Conservation (phyloP, 2,329 filamentous ascomycete genomes). For the Aspergillus quadricinctus region DNA sequence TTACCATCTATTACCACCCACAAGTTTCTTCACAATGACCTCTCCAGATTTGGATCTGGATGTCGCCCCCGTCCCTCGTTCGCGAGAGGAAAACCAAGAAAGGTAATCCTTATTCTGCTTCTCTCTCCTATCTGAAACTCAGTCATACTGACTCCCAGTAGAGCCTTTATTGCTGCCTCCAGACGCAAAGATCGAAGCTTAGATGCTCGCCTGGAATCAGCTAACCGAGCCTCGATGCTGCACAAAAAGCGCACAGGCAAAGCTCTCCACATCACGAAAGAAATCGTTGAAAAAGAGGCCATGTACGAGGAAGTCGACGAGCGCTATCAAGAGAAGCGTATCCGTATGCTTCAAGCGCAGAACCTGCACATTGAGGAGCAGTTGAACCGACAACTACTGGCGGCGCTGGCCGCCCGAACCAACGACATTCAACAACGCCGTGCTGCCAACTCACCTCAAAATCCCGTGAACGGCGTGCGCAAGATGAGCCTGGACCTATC, state of each 20-base stretch:
- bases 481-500: conserved; percentile 37
- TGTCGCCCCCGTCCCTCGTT: conserved; percentile 30
- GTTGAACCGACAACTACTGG: conserved; percentile 34
- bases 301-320: conserved; percentile 97
- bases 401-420: conserved; percentile 26
- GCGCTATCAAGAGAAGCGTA: conserved; percentile 48
- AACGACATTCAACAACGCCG: conserved; percentile 24
- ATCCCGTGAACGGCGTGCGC: conserved; percentile 24
- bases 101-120: conserved; percentile 26
- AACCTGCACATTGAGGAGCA: conserved; percentile 35
- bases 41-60: conserved; percentile 29
- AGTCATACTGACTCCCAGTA: conserved; percentile 26
- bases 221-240: conserved; percentile 80
- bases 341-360: conserved; percentile 36
- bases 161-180: conserved; percentile 90
- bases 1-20: conserved; percentile 1
- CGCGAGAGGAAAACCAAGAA: conserved; percentile 44
- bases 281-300: conserved; percentile 84
- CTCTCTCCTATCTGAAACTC: neutral
- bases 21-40: conserved; percentile 13
- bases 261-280: conserved; percentile 72
- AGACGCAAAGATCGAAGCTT: conserved; percentile 79
- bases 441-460: conserved; percentile 23
- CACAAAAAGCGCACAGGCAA: conserved; percentile 85
- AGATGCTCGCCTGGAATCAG: conserved; percentile 84